Percentiles rank a stretch among this genome's conserved stretches.
These are phyloP conservation scores for Tricholoma bakamatsutake DNA, from an alignment of 768 basidiomycete genomes.

Conservation along the genomic window DNA sequence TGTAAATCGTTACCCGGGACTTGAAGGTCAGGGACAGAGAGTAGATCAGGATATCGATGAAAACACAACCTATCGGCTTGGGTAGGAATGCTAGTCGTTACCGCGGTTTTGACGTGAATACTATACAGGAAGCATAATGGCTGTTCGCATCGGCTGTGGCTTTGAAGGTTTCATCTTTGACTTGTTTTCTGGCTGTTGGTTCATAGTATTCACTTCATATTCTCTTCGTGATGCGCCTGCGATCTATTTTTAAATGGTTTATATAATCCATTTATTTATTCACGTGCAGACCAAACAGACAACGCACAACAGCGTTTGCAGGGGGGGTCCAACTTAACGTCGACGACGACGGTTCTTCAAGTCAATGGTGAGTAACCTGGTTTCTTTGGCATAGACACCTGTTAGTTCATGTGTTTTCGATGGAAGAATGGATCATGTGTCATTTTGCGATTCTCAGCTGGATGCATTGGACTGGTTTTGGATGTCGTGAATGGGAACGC, in stretches of 20 bases:
- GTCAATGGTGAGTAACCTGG: constrained; percentile 36
- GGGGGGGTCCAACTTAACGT: constrained; percentile 25
- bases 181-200: too few species aligned
- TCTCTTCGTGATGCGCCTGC: too few species aligned
- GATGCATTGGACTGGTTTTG: constrained; percentile 29
- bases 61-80: not conserved
- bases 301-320: constrained; percentile 26
- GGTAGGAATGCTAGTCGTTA: too few species aligned
- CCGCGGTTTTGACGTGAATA: too few species aligned
- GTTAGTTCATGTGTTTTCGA: not conserved
- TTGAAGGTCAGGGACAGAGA: not conserved
- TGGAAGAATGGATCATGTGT: constrained; percentile 1
- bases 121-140: too few species aligned
- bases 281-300: constrained; percentile 35
- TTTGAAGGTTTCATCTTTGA: too few species aligned
- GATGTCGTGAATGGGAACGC: constrained; percentile 23
- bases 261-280: too few species aligned
- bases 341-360: constrained; percentile 38
- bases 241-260: too few species aligned
- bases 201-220: too few species aligned
- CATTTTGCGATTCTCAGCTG: constrained; percentile 19
- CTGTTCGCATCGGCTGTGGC: too few species aligned
- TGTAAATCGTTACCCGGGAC: not conserved
- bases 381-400: not conserved
- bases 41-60: not conserved